Evolutionary conservation across 345 rosid genomes (phyloP), one percentile per base, ranked within the genome.

Genomic region (Hypericum perforatum): DNA sequence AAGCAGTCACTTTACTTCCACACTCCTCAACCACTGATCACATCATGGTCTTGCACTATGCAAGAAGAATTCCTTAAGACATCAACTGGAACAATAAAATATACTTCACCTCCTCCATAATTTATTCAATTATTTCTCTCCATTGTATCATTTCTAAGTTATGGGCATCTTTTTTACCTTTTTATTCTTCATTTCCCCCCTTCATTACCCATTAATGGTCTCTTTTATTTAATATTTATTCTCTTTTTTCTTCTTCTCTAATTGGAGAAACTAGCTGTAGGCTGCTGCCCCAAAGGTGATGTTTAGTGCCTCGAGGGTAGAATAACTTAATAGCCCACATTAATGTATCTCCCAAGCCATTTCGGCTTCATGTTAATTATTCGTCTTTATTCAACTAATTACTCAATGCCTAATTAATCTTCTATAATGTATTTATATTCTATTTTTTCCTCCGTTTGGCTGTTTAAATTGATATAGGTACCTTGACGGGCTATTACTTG

Each of bases 1-100:
- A 81, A 8, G 71, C 77, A 12, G 62, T 70, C 48, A 71, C 87
- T 65, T 76, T 75, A 73, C 78, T 78, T 73, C 80, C 78, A 9
- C 68, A 73, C 37, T 70, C 85, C 45, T 73, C 95, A 51, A 67
- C 82, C 58, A 13, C 74, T 40, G 85, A 88, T 56, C 95, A 88
- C 68, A 63, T 92, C 71, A 92, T 88, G 98, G 75, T 88, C 63
- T 78, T 92, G 59, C 84, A 88, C 68, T 92, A 92, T 69, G 86
- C 65, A 59, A 81, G 89, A 69, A 78, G 59, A 44, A 56, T 4
- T 38, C 16, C 40, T 11, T 44, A 8, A n/a, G 14, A 14, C 15
- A 37, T 13, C 39, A 29, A 7, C 32, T 16, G 40, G 6, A 32
- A 7, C 44, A 6, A 10, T n/a, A 6, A 14, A 37, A 9, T 9